Evolutionary conservation across 2,329 filamentous ascomycete genomes (phyloP).

Genomic region (Monosporascus cannonballus): DNA sequence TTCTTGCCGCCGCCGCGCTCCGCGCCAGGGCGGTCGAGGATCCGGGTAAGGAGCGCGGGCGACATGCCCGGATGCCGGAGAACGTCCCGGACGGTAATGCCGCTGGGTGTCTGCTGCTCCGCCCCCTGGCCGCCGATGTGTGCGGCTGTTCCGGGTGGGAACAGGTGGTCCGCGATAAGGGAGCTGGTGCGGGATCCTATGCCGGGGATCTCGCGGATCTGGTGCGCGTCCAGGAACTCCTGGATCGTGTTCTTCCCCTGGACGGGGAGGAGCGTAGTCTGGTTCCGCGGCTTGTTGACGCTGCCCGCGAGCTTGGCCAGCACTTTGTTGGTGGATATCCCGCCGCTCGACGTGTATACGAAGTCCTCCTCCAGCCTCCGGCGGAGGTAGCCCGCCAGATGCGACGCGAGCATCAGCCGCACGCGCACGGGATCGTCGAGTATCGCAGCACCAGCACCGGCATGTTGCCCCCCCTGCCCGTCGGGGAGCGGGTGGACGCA

Average conservation of each 20-base stretch:
- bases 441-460: slow-evolving; percentile 16
- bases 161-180: slow-evolving; percentile 56
- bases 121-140: too few species aligned
- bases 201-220: slow-evolving; percentile 76
- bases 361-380: slow-evolving; percentile 65
- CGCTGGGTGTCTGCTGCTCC: too few species aligned
- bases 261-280: slow-evolving; percentile 75
- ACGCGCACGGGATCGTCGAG: slow-evolving; percentile 38
- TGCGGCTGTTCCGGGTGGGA: slow-evolving; percentile 18
- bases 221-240: slow-evolving; percentile 67
- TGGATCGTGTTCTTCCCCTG: slow-evolving; percentile 45
- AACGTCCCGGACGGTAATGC: slow-evolving; percentile 58
- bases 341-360: slow-evolving; percentile 83
- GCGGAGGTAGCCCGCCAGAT: slow-evolving; percentile 72
- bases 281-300: slow-evolving; percentile 77
- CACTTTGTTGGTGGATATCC: slow-evolving; percentile 81
- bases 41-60: slow-evolving; percentile 56
- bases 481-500: slow-evolving; percentile 33
- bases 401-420: slow-evolving; percentile 70
- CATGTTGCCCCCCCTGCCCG: neutral
- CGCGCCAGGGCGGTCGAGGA: slow-evolving; percentile 65
- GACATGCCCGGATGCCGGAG: slow-evolving; percentile 58
- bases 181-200: slow-evolving; percentile 76
- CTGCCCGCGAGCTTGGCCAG: slow-evolving; percentile 80
- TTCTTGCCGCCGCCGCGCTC: slow-evolving; percentile 65